phyloP scores from a whole-genome alignment of 1,284 basidiomycete genomes.

The Xerocomus alliaceus region DNA sequence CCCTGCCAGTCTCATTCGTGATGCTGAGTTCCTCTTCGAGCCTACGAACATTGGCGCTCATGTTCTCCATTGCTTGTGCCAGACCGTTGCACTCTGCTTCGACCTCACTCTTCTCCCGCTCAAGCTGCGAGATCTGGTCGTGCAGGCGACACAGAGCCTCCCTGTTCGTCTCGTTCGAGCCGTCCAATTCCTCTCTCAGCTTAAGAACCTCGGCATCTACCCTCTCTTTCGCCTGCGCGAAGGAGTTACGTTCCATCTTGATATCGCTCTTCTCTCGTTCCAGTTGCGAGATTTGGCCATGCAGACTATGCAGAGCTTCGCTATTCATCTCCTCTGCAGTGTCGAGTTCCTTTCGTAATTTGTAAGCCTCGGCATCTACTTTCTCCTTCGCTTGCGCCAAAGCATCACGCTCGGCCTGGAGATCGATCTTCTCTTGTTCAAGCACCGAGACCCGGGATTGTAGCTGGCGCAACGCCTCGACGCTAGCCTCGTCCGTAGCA shows the following conservation, averaged over 20 bases:
- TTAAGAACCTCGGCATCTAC: background rate
- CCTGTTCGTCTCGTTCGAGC: background rate
- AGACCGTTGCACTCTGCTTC: slow-evolving; percentile 12
- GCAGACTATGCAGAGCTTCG: background rate
- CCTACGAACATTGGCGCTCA: background rate
- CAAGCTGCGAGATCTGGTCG: slow-evolving; percentile 21
- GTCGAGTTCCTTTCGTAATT: background rate
- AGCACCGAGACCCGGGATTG: slow-evolving; percentile 45
- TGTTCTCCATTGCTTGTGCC: background rate
- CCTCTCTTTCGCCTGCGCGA: background rate
- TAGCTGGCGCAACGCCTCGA: background rate
- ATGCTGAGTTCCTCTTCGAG: slow-evolving; percentile 8
- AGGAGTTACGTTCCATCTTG: background rate
- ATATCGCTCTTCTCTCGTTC: slow-evolving; percentile 1
- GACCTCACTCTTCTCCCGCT: slow-evolving; percentile 19
- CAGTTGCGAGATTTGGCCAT: slow-evolving; percentile 1
- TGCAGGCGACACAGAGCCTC: slow-evolving; percentile 4
- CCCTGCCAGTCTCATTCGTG: background rate
- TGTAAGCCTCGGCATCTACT: background rate
- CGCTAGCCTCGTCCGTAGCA: background rate
- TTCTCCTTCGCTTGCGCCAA: background rate
- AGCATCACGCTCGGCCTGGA: slow-evolving; percentile 48
- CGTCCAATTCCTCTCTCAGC: slow-evolving; percentile 3
- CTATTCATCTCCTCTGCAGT: background rate
- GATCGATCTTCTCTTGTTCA: slow-evolving; percentile 43